Conservation (phyloP, 139 green algal species). For the Coelastrella sp. region DNA sequence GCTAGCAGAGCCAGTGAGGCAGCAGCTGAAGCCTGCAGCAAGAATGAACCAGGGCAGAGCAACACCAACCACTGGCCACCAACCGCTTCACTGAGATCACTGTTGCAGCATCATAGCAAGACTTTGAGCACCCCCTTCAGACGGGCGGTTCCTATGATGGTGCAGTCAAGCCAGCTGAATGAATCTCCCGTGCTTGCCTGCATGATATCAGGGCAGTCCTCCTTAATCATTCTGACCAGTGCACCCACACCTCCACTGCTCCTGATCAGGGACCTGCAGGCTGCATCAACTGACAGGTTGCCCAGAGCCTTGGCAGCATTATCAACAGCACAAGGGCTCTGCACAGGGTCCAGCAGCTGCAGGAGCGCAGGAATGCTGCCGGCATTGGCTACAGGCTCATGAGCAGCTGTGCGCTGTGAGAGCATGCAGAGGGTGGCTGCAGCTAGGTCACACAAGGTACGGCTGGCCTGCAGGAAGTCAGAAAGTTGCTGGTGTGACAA, state of each 20-base stretch:
- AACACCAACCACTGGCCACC: too few relatives aligned
- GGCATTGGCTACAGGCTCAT: slow-evolving; percentile 29
- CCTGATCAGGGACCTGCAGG: slow-evolving; percentile 15
- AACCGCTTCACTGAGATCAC: background rate
- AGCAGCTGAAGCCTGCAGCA: slow-evolving; percentile 39
- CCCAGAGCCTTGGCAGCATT: slow-evolving; percentile 50
- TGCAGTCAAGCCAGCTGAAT: too few relatives aligned
- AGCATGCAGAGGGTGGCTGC: slow-evolving; percentile 44
- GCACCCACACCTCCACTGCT: slow-evolving; percentile 37
- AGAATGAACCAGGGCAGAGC: too few relatives aligned
- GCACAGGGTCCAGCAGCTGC: slow-evolving; percentile 23
- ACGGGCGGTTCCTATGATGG: background rate
- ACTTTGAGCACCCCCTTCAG: background rate
- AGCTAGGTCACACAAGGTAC: slow-evolving; percentile 32
- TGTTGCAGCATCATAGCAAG: background rate
- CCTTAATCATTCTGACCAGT: slow-evolving; percentile 37
- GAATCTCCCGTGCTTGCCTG: slow-evolving; percentile 30
- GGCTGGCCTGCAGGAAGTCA: slow-evolving; percentile 2
- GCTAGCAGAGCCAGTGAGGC: slow-evolving; percentile 40
- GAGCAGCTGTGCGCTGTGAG: slow-evolving; percentile 10
- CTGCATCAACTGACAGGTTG: slow-evolving; percentile 37
- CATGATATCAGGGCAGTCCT: slow-evolving; percentile 30
- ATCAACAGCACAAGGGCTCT: slow-evolving; percentile 17
- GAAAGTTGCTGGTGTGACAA: background rate
- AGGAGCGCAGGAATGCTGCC: slow-evolving; percentile 39